Base-by-base conservation (phyloP, 148 eudicot species). In the Beta vulgaris region DNA sequence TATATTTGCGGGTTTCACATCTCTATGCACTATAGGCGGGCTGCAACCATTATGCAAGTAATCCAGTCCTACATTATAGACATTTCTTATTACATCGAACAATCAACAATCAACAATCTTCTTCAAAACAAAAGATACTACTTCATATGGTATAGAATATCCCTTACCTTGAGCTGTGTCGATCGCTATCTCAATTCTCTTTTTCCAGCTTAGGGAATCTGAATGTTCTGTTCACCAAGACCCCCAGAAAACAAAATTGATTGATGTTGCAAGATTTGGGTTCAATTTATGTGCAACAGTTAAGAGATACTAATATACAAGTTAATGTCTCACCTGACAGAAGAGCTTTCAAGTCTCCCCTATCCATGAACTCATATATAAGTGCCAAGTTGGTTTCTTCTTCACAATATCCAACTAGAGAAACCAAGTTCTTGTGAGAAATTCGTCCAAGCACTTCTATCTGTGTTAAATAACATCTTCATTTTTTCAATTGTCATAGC, bases 341-440 rank as follows among this genome's bases (percentile, higher is more conserved):
- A 74, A 72, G 72, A 49, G 18, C 46, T 58, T 72, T 64, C 66
- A 87, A 69, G 76, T 80, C 69, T 42, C 90, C 82, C 11, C 83
- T 73, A 55, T 76, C 84, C 88, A 87, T 83, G 77, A 76, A 83
- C 70, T 87, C 90, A 48, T 81, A 87, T 4, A 87, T 73, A 21
- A 87, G 79, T 16, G 78, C 88, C 65, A 81, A 71, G 49, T 77
- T 39, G 29, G 49, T 57, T 34, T 39, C 80, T 40, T 85, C 90
- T 72, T 76, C 76, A 76, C 91, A 88, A 42, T 86, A 88, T 34
- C 89, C 91, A 51, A 88, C 74, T 5, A 88, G 48, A 11, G 79
- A 76, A 29, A 82, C 85, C 55, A 83, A 70, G 63, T 86, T 83
- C 26, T 76, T 76, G 70, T 86, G 88, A 13, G 70, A 77, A 71